Conservation (phyloP, 306 rosid species). For the Vachellia collinsii region DNA sequence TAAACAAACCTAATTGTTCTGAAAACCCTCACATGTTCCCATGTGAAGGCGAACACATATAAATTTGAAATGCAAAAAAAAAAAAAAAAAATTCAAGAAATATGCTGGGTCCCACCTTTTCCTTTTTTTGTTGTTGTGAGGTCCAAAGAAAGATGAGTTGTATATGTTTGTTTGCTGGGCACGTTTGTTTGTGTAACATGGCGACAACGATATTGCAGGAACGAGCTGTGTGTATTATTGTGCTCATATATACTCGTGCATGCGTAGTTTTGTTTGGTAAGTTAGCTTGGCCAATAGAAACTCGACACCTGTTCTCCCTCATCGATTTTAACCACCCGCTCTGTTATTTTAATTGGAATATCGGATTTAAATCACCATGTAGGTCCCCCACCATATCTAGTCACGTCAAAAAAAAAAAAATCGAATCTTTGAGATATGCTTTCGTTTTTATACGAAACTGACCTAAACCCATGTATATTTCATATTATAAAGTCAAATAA, state of each 20-base stretch:
- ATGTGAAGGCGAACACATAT: conserved; percentile 24
- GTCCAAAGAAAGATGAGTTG: conserved; percentile 3
- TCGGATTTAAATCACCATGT: neutral
- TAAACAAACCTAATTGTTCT: neutral
- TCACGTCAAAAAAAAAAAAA: conserved; percentile 37
- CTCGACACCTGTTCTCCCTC: neutral
- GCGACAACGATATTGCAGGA: conserved; percentile 31
- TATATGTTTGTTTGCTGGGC: conserved; percentile 14
- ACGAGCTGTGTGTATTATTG: conserved; percentile 27
- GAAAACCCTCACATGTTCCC: conserved; percentile 25
- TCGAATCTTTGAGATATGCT: conserved; percentile 38
- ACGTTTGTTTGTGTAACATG: conserved; percentile 11
- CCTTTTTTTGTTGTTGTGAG: neutral
- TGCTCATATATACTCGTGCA: neutral
- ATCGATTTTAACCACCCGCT: neutral
- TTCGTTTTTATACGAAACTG: conserved; percentile 32
- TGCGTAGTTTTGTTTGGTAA: conserved; percentile 37
- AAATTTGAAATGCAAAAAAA: neutral
- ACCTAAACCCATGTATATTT: conserved; percentile 17
- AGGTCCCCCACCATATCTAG: conserved; percentile 42
- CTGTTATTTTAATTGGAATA: neutral
- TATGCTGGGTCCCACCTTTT: neutral
- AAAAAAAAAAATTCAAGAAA: too few species aligned
- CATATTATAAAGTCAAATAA: conserved; percentile 44
- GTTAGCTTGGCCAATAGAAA: neutral